Evolutionary conservation across 139 green algal genomes (phyloP).

Genomic region (Chlamydomonas sphaeroides): DNA sequence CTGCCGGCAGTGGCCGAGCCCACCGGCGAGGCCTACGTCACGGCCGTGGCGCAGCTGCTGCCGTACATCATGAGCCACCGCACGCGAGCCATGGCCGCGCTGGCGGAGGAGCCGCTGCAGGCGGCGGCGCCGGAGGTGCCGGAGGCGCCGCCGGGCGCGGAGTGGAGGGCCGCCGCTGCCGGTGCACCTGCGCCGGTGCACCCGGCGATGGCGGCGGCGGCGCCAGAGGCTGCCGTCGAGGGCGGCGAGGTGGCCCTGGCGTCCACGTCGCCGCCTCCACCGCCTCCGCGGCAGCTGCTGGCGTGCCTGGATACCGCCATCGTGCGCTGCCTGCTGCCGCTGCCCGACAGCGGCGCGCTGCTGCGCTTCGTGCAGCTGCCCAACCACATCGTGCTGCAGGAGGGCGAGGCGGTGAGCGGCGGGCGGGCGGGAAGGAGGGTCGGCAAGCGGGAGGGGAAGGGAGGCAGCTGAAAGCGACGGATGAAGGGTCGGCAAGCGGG

Average conservation of each 20-base stretch:
- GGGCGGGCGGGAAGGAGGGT: no score
- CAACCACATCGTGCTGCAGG: constrained; percentile 76
- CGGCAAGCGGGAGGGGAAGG: no score
- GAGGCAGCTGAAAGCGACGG: no score
- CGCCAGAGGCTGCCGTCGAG: neutral
- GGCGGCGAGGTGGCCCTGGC: neutral
- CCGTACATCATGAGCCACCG: constrained; percentile 83
- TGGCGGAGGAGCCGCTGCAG: neutral
- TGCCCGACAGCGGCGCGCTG: constrained; percentile 77
- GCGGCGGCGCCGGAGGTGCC: neutral
- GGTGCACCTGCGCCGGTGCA: neutral
- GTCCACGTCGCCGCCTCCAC: neutral
- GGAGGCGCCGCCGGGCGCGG: no score
- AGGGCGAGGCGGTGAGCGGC: constrained; percentile 59
- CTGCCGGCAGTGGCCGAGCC: constrained; percentile 54
- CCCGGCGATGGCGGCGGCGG: neutral
- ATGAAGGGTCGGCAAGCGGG: no score
- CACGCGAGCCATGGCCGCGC: constrained; percentile 64
- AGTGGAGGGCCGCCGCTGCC: no score
- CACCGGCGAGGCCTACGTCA: constrained; percentile 33
- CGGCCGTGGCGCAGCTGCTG: constrained; percentile 65
- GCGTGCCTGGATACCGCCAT: constrained; percentile 83
- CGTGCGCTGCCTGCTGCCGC: constrained; percentile 73
- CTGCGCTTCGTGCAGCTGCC: constrained; percentile 79
- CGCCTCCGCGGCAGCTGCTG: constrained; percentile 24